Conservation (phyloP, 2,329 filamentous ascomycete genomes). For the Phaeosphaeria sp. region DNA sequence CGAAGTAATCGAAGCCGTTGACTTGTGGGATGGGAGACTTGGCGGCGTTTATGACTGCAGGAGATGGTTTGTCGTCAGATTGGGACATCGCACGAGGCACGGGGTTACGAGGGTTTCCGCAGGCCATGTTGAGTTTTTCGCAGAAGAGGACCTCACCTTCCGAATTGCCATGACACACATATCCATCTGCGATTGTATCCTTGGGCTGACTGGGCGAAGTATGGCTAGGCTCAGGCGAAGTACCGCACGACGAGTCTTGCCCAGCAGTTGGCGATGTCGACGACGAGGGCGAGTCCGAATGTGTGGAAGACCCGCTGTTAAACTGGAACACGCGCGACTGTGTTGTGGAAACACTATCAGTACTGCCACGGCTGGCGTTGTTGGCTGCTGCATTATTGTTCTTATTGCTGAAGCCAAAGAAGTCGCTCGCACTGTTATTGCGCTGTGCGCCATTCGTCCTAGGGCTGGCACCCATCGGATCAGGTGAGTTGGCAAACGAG, state of each 20-base stretch:
- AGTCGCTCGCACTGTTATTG: constrained; percentile 39
- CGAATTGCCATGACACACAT: constrained; percentile 56
- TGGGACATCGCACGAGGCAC: constrained; percentile 57
- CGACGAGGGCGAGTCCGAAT: constrained; percentile 60
- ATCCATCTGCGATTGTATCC: constrained; percentile 56
- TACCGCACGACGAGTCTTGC: constrained; percentile 69
- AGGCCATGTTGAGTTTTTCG: constrained; percentile 64
- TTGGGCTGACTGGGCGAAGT: constrained; percentile 77
- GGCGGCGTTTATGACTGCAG: constrained; percentile 41
- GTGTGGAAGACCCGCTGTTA: constrained; percentile 55
- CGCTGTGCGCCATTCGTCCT: constrained; percentile 46
- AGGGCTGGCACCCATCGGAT: constrained; percentile 37
- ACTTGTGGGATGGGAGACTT: constrained; percentile 41
- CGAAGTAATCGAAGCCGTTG: constrained; percentile 74
- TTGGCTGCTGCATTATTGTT: constrained; percentile 22
- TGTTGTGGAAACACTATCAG: constrained; percentile 50
- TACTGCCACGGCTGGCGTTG: constrained; percentile 40
- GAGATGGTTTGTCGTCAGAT: constrained; percentile 50
- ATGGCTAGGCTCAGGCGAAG: constrained; percentile 77
- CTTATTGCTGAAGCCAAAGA: constrained; percentile 24
- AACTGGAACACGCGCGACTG: constrained; percentile 59
- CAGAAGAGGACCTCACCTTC: constrained; percentile 62
- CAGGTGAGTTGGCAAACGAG: constrained; percentile 35
- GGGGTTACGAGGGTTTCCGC: constrained; percentile 61
- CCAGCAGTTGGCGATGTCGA: constrained; percentile 59